Percentiles rank a stretch among this genome's conserved stretches.
Evolutionary conservation across 2,329 filamentous ascomycete genomes (phyloP).

Genomic region (Penicillium fuscoglaucum): DNA sequence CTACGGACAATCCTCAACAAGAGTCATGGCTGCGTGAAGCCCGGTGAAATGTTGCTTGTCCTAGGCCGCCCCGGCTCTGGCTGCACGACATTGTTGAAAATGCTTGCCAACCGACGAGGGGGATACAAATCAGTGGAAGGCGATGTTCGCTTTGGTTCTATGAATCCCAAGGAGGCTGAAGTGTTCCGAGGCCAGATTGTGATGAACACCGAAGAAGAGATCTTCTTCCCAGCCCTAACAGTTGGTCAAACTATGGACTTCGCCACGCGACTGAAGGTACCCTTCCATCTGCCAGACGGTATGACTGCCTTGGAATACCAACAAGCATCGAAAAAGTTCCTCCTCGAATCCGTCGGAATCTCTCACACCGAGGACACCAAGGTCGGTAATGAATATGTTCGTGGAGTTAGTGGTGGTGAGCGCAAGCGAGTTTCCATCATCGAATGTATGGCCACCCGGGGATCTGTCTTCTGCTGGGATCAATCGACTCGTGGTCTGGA

Average conservation of each 20-base stretch:
- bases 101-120: conserved; percentile 63
- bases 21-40: conserved; percentile 68
- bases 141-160: conserved; percentile 57
- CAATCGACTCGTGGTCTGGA: conserved; percentile 67
- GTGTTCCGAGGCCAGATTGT: conserved; percentile 59
- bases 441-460: conserved; percentile 61
- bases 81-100: conserved; percentile 70
- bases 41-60: conserved; percentile 71
- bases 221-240: conserved; percentile 54
- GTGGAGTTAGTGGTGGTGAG: conserved; percentile 68
- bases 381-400: conserved; percentile 65
- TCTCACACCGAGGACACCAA: conserved; percentile 63
- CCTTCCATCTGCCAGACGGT: conserved; percentile 50
- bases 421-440: conserved; percentile 69
- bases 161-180: conserved; percentile 44
- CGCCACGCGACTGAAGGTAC: conserved; percentile 59
- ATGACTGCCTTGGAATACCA: conserved; percentile 50
- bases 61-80: conserved; percentile 68
- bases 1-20: conserved; percentile 65
- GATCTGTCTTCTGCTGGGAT: conserved; percentile 65
- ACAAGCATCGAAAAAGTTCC: conserved; percentile 52
- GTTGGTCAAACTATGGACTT: conserved; percentile 57
- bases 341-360: conserved; percentile 60
- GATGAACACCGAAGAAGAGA: conserved; percentile 56
- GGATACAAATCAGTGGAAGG: conserved; percentile 61